Base-by-base conservation (phyloP, 768 basidiomycete species). In the Leccinellum luteum region DNA sequence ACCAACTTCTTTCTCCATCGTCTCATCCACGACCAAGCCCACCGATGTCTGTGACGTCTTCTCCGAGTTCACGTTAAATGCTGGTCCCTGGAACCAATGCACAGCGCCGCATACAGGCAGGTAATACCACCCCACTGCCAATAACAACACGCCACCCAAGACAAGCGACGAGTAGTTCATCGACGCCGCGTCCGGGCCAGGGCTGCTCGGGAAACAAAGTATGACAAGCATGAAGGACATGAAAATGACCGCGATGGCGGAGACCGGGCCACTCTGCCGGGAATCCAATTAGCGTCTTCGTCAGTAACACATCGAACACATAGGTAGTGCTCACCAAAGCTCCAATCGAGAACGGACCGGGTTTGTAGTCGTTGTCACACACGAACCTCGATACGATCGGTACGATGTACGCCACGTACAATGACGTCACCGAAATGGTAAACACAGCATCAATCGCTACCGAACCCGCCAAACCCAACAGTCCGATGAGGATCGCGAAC, bases 151-250 rank as follows among this genome's bases (percentile, higher is more conserved):
- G 2, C 83, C 85, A 0, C 82, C 83, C 10, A 84, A 73, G 3
- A 92, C 86, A 15, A 86, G 81, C 28, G 84, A 75, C 0, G 83
- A 80, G 61, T 90, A 90, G 66, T 90, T 90, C 88, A 91, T 89
- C 49, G 74, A 72, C 14, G 74, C 69, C 1, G 72, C 73, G 15
- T 68, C 66, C 0, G 85, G 75, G 5, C 66, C 62, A 1, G 81
- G 80, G 14, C 74, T 76, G 13, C 77, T 68, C 15, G 85, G 87
- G 79, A 88, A 89, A 59, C 82, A 73, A 62, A 86, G 81, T 2
- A 87, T 77, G 55, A 86, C 62, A 48, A 75, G 71, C 78, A 86
- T 82, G 66, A 89, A 82, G 1, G 66, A 17, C 90, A 91, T 90
- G 73, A 82, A 90, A 0, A 71, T 57, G 3, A 88, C 79, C 2